phyloP scores from a whole-genome alignment of 257 asterid genomes.

The Verbena officinalis region DNA sequence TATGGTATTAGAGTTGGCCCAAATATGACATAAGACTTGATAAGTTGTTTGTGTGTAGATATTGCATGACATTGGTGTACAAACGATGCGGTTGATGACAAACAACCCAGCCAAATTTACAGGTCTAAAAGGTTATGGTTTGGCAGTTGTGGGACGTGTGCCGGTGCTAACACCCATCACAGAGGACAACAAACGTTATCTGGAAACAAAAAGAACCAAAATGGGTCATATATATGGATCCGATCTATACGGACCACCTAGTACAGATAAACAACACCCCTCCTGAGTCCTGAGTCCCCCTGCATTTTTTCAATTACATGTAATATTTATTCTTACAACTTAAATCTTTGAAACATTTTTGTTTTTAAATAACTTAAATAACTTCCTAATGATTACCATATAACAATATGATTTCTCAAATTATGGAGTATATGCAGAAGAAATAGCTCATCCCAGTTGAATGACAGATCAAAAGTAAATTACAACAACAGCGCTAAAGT shows the following conservation, averaged over 20 bases:
- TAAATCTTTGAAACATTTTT: too few species aligned
- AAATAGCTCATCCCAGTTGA: background rate
- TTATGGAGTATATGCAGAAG: too few species aligned
- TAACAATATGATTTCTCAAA: too few species aligned
- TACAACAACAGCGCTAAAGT: background rate
- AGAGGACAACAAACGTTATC: conserved; percentile 71
- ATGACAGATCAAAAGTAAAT: background rate
- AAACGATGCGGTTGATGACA: conserved; percentile 85
- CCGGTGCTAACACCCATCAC: conserved; percentile 80
- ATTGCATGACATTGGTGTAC: conserved; percentile 73
- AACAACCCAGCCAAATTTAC: conserved; percentile 84
- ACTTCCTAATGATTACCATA: too few species aligned
- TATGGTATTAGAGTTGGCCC: too few species aligned
- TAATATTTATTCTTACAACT: background rate
- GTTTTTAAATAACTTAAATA: too few species aligned
- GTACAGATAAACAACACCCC: conserved; percentile 34
- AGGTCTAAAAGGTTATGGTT: conserved; percentile 77
- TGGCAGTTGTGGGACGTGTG: conserved; percentile 79
- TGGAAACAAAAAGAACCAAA: conserved; percentile 72
- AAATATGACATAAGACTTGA: too few species aligned
- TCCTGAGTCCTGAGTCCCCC: conserved; percentile 4
- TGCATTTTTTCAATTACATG: background rate
- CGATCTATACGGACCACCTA: conserved; percentile 52
- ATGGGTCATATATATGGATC: conserved; percentile 83
- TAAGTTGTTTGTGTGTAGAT: conserved; percentile 44